A percentile compares a stretch with the other conserved stretches of the same genome.
These are phyloP conservation scores for Pseudogymnoascus sp. DNA, from an alignment of 2,329 filamentous ascomycete genomes.

Conservation along the genomic window DNA sequence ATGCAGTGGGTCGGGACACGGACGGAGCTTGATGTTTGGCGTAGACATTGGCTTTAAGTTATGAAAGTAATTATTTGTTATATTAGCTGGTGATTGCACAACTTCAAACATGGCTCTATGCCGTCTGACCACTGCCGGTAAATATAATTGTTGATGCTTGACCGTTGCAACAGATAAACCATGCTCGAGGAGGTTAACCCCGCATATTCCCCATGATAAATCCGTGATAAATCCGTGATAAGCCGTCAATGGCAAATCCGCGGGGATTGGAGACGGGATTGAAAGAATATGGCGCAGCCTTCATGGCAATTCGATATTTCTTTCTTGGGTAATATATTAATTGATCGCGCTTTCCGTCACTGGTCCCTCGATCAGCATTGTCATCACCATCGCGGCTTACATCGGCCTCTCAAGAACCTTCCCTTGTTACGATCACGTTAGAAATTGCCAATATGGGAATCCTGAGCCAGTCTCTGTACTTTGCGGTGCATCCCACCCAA, in stretches of 20 bases:
- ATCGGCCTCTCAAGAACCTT: background rate
- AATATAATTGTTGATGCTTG: too few species aligned
- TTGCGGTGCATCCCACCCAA: constrained; percentile 66
- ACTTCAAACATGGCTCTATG: too few species aligned
- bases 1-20: too few species aligned
- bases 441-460: constrained; percentile 44
- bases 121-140: too few species aligned
- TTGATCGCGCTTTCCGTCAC: background rate
- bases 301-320: background rate
- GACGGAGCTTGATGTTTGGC: too few species aligned
- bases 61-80: too few species aligned
- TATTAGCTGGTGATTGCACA: too few species aligned
- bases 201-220: background rate
- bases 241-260: background rate
- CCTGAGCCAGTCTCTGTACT: constrained; percentile 55
- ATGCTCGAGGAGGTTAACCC: background rate
- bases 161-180: too few species aligned
- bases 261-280: background rate
- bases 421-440: background rate
- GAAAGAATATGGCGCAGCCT: background rate
- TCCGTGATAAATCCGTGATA: background rate
- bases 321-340: background rate
- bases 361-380: background rate
- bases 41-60: too few species aligned
- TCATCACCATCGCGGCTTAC: background rate